phyloP scores from a whole-genome alignment of 805 yeast species.

The Yarrowia hollandica region DNA sequence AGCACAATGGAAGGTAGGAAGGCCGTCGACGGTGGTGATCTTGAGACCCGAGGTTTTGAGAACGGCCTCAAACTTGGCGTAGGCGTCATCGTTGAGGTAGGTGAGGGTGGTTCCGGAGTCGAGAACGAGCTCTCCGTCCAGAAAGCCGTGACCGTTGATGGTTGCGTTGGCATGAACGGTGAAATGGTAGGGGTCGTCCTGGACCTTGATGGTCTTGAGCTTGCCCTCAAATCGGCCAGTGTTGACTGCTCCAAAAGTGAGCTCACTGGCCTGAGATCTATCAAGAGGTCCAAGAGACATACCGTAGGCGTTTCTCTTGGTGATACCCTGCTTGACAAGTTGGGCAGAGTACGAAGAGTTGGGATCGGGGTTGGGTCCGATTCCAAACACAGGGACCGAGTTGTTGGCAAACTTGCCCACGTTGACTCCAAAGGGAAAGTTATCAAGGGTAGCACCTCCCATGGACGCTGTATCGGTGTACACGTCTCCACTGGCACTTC shows the following conservation, averaged over 20 bases:
- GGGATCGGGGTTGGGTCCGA: background rate
- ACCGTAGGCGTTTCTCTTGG: constrained; percentile 1
- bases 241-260: constrained; percentile 1
- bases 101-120: background rate
- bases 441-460: background rate
- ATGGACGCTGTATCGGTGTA: background rate
- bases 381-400: background rate
- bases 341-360: background rate
- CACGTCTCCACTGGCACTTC: background rate
- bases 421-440: background rate
- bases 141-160: background rate
- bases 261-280: background rate
- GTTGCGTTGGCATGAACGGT: background rate
- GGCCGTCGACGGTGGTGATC: background rate
- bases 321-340: background rate
- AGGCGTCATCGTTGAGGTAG: background rate
- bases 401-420: background rate
- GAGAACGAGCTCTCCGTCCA: background rate
- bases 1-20: constrained; percentile 37
- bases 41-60: constrained; percentile 41
- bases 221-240: constrained; percentile 1
- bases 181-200: constrained; percentile 31
- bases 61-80: background rate
- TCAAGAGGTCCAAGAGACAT: background rate
- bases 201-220: constrained; percentile 32